Evolutionary conservation across 768 basidiomycete genomes (phyloP).

Genomic region (Flagelloscypha sp.): DNA sequence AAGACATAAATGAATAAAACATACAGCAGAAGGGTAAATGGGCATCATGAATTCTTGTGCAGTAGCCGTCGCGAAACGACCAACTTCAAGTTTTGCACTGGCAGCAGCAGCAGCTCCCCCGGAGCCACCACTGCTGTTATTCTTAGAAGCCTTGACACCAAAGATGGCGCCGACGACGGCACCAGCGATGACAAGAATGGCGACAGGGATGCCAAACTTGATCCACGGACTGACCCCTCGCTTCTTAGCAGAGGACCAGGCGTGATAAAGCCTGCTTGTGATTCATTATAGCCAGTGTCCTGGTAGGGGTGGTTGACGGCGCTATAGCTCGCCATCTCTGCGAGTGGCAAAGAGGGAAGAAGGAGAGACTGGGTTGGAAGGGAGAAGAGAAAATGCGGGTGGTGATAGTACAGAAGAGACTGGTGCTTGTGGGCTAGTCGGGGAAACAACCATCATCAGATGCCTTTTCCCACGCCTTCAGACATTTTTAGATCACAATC

Average conservation of each 20-base stretch:
- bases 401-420: slow-evolving; percentile 14
- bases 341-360: slow-evolving; percentile 8
- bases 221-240: slow-evolving; percentile 62
- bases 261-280: slow-evolving; percentile 62
- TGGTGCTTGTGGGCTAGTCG: no score
- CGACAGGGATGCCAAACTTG: slow-evolving; percentile 64
- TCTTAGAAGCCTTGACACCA: slow-evolving; percentile 50
- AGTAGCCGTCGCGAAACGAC: slow-evolving; percentile 70
- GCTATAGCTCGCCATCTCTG: slow-evolving; percentile 13
- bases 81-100: slow-evolving; percentile 51
- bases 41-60: slow-evolving; percentile 75
- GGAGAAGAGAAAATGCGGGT: slow-evolving; percentile 9
- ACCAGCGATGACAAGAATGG: slow-evolving; percentile 52
- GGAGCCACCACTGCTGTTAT: slow-evolving; percentile 19
- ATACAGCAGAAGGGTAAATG: slow-evolving; percentile 80
- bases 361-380: slow-evolving; percentile 17
- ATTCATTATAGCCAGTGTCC: slow-evolving; percentile 62
- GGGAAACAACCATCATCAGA: no score
- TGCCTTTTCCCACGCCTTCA: no score
- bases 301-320: slow-evolving; percentile 44
- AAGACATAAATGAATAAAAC: slow-evolving; percentile 22
- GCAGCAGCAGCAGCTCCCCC: slow-evolving; percentile 41
- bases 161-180: slow-evolving; percentile 76
- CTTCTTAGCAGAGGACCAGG: slow-evolving; percentile 38
- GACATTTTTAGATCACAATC: no score